These are phyloP conservation scores for Coleophoma crateriformis DNA, from an alignment of 2,329 filamentous ascomycete species.

Conservation along the genomic window DNA sequence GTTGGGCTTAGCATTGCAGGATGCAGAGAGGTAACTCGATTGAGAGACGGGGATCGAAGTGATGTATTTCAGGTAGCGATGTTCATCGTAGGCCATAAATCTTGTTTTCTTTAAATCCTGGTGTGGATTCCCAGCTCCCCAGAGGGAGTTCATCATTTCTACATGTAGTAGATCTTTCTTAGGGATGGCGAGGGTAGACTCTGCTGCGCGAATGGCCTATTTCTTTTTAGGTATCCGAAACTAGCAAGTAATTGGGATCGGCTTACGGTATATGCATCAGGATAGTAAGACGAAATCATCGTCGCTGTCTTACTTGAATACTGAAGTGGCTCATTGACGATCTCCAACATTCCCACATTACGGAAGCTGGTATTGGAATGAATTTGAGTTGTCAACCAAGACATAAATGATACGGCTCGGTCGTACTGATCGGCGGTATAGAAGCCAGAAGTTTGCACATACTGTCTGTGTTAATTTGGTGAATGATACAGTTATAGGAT, in stretches of 20 bases:
- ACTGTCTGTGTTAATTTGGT: slow-evolving; percentile 14
- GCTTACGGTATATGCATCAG: slow-evolving; percentile 33
- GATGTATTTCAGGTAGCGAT: slow-evolving; percentile 51
- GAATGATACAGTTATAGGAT: background rate
- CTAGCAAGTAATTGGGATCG: background rate
- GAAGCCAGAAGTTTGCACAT: slow-evolving; percentile 40
- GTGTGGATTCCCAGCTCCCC: slow-evolving; percentile 50
- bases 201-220: slow-evolving; percentile 41
- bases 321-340: slow-evolving; percentile 52
- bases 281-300: slow-evolving; percentile 40
- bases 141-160: slow-evolving; percentile 45
- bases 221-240: background rate
- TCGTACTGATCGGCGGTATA: slow-evolving; percentile 51
- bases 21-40: slow-evolving; percentile 42
- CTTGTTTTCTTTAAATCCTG: slow-evolving; percentile 35
- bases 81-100: slow-evolving; percentile 47
- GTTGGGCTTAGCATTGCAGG: slow-evolving; percentile 42
- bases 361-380: slow-evolving; percentile 38
- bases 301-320: slow-evolving; percentile 26
- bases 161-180: slow-evolving; percentile 44
- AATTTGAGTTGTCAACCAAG: slow-evolving; percentile 47
- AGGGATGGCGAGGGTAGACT: slow-evolving; percentile 36
- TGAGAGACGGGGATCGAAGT: slow-evolving; percentile 35
- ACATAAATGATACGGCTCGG: slow-evolving; percentile 48
- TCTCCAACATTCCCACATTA: slow-evolving; percentile 52